Evolutionary conservation across 2,329 filamentous ascomycete genomes (phyloP).

Genomic region (Hypomyces perniciosus): DNA sequence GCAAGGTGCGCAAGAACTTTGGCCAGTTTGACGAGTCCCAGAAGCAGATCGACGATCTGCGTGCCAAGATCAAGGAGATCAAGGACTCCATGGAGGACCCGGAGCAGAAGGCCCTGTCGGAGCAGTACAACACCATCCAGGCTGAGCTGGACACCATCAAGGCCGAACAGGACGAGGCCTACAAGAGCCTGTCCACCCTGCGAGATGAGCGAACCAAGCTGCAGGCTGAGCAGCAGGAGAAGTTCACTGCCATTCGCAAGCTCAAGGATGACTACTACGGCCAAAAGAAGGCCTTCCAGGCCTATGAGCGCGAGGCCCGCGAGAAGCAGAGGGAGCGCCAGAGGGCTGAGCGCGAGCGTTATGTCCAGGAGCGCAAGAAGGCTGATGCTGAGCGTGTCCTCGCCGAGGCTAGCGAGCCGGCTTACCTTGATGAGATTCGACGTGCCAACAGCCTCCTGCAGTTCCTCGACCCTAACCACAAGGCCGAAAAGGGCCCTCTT

Average conservation of each 20-base stretch:
- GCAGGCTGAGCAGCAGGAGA: slow-evolving; percentile 79
- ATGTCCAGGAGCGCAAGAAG: slow-evolving; percentile 66
- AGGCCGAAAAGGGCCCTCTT: slow-evolving; percentile 60
- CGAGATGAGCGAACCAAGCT: slow-evolving; percentile 81
- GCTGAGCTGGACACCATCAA: slow-evolving; percentile 86
- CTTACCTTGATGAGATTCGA: slow-evolving; percentile 89
- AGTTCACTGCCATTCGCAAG: slow-evolving; percentile 74
- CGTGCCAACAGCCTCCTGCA: slow-evolving; percentile 80
- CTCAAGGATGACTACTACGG: slow-evolving; percentile 86
- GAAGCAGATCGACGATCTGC: slow-evolving; percentile 83
- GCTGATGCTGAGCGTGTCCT: slow-evolving; percentile 71
- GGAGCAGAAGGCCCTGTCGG: slow-evolving; percentile 79
- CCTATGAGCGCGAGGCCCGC: slow-evolving; percentile 78
- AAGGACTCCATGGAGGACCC: slow-evolving; percentile 88
- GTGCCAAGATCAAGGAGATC: slow-evolving; percentile 80
- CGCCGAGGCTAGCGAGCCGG: slow-evolving; percentile 75
- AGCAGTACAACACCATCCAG: slow-evolving; percentile 79
- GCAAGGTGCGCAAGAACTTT: slow-evolving; percentile 90
- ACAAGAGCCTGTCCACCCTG: slow-evolving; percentile 78
- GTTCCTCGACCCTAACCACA: slow-evolving; percentile 76
- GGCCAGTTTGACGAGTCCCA: slow-evolving; percentile 75
- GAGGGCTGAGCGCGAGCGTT: slow-evolving; percentile 72
- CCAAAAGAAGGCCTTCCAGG: slow-evolving; percentile 72
- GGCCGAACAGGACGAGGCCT: slow-evolving; percentile 83
- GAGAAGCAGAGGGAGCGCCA: slow-evolving; percentile 70